A percentile compares a stretch with the other conserved stretches of the same genome.
Evolutionary conservation across 2,329 filamentous ascomycete genomes (phyloP).

Genomic region (Plectosphaerella cucumerina): DNA sequence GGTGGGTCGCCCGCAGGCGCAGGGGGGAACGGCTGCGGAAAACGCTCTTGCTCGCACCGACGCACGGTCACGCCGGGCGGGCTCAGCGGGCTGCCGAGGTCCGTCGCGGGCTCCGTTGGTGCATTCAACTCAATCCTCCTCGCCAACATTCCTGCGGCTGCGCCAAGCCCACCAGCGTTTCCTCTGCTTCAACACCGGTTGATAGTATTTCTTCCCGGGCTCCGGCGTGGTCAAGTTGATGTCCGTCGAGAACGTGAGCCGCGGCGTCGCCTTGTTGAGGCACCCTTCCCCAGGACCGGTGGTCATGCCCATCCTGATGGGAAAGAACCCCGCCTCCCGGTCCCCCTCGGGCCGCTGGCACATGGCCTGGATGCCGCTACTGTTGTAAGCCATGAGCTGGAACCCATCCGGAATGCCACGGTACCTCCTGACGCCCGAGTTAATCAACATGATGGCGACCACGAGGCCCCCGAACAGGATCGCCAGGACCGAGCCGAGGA

Average conservation of each 20-base stretch:
- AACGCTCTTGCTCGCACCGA: neutral
- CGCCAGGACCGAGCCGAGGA: neutral
- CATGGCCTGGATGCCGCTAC: neutral
- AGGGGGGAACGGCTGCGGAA: neutral
- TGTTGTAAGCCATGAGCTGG: neutral
- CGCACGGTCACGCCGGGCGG: too few species aligned
- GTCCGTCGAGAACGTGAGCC: neutral
- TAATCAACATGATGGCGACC: neutral
- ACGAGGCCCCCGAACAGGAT: neutral
- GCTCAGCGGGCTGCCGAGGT: too few species aligned
- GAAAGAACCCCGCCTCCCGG: neutral
- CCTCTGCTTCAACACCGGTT: neutral
- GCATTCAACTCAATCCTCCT: too few species aligned
- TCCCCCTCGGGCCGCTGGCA: neutral
- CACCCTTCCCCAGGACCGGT: neutral
- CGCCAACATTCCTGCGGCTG: too few species aligned
- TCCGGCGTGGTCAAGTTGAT: neutral
- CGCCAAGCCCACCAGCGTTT: too few species aligned
- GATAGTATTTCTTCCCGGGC: neutral
- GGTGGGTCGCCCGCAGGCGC: too few species aligned
- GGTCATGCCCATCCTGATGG: neutral
- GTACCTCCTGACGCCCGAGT: neutral
- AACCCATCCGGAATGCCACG: neutral
- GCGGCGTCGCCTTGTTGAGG: neutral
- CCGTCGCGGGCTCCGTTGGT: too few species aligned